Percentiles rank a stretch among this genome's conserved stretches.
Evolutionary conservation across 257 asterid species (phyloP).

Genomic region (Gentiana dahurica): DNA sequence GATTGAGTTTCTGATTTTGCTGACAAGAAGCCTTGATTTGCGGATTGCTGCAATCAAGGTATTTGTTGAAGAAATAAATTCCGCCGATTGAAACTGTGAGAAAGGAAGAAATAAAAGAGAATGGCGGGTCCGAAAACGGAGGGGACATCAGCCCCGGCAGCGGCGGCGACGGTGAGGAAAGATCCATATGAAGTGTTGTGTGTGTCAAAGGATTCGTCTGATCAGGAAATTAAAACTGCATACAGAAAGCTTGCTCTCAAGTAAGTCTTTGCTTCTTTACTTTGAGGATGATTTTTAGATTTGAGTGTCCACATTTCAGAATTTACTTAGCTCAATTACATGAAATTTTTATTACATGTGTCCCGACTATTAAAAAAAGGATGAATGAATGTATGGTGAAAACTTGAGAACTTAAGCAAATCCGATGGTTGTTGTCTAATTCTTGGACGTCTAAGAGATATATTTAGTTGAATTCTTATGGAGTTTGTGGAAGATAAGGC

Average conservation of each 20-base stretch:
- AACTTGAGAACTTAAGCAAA: too few relatives aligned
- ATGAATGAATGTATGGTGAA: too few relatives aligned
- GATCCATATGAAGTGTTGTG: constrained; percentile 95
- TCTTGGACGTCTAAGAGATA: too few relatives aligned
- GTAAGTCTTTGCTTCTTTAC: constrained; percentile 29
- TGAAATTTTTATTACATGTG: too few relatives aligned
- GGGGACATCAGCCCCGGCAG: constrained; percentile 60
- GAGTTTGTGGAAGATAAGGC: not conserved
- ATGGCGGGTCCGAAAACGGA: constrained; percentile 63
- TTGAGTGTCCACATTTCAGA: too few relatives aligned
- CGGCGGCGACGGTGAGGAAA: constrained; percentile 26
- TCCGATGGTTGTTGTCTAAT: too few relatives aligned
- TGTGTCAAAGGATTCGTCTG: constrained; percentile 81
- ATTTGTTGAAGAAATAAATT: not conserved
- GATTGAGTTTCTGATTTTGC: constrained; percentile 12
- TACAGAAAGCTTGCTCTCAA: constrained; percentile 96
- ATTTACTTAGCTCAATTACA: too few relatives aligned
- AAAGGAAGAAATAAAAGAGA: constrained; percentile 12
- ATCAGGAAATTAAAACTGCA: constrained; percentile 95
- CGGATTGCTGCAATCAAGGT: constrained; percentile 4
- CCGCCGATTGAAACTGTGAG: not conserved
- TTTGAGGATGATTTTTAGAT: not conserved
- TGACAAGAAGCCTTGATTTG: constrained; percentile 9
- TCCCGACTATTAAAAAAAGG: too few relatives aligned
- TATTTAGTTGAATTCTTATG: too few relatives aligned